These are phyloP conservation scores for Aspergillus felis DNA, from an alignment of 2,329 filamentous ascomycete genomes.

Conservation along the genomic window DNA sequence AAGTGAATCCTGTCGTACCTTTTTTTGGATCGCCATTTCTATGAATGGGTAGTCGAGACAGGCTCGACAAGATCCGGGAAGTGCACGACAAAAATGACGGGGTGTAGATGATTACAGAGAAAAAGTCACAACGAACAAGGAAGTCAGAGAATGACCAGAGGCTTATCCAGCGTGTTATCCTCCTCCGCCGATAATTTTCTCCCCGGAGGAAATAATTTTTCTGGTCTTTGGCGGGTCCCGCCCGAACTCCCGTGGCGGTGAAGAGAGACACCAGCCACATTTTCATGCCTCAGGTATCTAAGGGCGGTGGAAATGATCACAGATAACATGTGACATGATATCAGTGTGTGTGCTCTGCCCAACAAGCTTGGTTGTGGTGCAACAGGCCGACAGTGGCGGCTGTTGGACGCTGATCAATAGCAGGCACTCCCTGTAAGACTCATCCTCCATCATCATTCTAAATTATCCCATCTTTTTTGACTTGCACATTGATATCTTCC, in stretches of 20 bases:
- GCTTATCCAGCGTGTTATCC: constrained; percentile 20
- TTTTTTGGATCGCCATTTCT: constrained; percentile 93
- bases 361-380: not conserved
- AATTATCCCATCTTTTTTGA: constrained; percentile 7
- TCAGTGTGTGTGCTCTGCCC: constrained; percentile 15
- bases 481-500: constrained; percentile 2
- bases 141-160: constrained; percentile 18
- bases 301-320: constrained; percentile 15
- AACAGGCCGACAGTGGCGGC: not conserved
- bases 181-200: constrained; percentile 8
- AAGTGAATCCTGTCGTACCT: constrained; percentile 45
- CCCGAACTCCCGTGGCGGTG: not conserved
- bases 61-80: constrained; percentile 21
- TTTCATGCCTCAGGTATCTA: constrained; percentile 16
- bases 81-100: constrained; percentile 7
- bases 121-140: constrained; percentile 17
- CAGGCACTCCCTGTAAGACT: constrained; percentile 1
- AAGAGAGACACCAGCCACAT: not conserved
- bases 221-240: constrained; percentile 14
- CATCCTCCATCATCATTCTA: not conserved
- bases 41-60: constrained; percentile 18
- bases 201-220: constrained; percentile 7
- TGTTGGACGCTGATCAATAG: not conserved
- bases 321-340: constrained; percentile 33
- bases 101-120: constrained; percentile 13